These are phyloP conservation scores for Lentinula novae-zelandiae DNA, from an alignment of 1,284 basidiomycete species.

Conservation along the genomic window DNA sequence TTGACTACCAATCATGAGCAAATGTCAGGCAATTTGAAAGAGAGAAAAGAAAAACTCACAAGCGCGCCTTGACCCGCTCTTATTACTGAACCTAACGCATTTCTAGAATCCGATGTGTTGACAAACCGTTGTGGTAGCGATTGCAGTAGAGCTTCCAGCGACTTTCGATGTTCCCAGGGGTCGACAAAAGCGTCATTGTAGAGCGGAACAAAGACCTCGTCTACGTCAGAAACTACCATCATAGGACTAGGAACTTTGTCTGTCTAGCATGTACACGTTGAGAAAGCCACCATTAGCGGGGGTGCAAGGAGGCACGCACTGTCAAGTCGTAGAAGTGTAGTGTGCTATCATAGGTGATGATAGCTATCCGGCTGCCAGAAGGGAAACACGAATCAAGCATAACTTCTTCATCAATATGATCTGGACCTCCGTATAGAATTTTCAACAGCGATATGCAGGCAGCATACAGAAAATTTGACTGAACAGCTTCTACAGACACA, in stretches of 20 bases:
- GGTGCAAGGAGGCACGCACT: conserved; percentile 45
- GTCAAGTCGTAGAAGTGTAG: conserved; percentile 92
- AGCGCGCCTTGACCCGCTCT: conserved; percentile 72
- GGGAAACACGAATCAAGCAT: conserved; percentile 49
- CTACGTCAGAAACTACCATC: conserved; percentile 85
- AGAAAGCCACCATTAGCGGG: conserved; percentile 15
- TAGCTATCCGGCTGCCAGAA: conserved; percentile 56
- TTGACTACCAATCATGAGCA: conserved; percentile 18
- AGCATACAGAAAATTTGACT: conserved; percentile 71
- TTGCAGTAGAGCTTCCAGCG: conserved; percentile 62
- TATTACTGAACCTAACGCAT: conserved; percentile 81
- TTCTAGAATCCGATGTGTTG: conserved; percentile 43
- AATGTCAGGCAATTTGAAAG: conserved; percentile 39
- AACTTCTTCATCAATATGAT: conserved; percentile 34
- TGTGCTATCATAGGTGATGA: conserved; percentile 82
- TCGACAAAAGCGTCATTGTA: conserved; percentile 78
- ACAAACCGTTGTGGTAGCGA: conserved; percentile 67
- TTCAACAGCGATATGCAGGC: conserved; percentile 67
- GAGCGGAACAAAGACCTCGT: conserved; percentile 90
- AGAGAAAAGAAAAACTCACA: conserved; percentile 38
- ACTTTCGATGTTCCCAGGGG: conserved; percentile 67
- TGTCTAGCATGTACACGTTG: conserved; percentile 40
- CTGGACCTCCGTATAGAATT: conserved; percentile 62
- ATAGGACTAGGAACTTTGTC: conserved; percentile 63
- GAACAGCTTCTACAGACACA: conserved; percentile 70